Evolutionary conservation across 148 eudicot genomes (phyloP).

Genomic region (Rhododendron williamsianum): DNA sequence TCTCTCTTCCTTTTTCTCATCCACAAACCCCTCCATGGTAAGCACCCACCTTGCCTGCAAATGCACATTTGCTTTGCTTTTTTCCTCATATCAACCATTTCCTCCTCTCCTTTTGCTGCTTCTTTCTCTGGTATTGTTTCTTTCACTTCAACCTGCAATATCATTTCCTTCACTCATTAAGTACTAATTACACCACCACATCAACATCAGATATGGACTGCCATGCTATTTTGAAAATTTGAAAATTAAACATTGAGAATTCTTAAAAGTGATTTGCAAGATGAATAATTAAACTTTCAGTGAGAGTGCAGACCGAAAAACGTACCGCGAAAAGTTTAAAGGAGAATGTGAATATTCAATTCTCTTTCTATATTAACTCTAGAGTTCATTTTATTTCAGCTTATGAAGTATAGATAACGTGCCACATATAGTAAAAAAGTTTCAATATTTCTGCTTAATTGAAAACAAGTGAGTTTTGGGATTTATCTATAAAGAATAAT

Average conservation of each 20-base stretch:
- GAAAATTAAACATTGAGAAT: neutral
- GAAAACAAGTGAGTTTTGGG: neutral
- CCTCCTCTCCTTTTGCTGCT: slow-evolving; percentile 17
- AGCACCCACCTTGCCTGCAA: slow-evolving; percentile 29
- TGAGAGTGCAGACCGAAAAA: neutral
- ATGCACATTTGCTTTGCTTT: slow-evolving; percentile 26
- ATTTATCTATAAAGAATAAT: neutral
- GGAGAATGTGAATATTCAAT: neutral
- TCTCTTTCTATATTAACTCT: neutral
- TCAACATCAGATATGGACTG: neutral
- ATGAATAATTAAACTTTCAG: neutral
- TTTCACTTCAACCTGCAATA: slow-evolving; percentile 48
- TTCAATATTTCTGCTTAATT: too few species aligned
- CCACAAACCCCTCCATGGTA: slow-evolving; percentile 43
- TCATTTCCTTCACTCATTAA: neutral
- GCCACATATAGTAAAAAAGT: neutral
- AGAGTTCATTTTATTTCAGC: neutral
- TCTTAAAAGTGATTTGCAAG: too few species aligned
- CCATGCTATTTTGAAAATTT: neutral
- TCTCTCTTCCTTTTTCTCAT: slow-evolving; percentile 32
- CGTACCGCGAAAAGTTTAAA: neutral
- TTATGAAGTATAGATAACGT: neutral
- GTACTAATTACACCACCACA: neutral
- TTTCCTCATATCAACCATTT: slow-evolving; percentile 15
- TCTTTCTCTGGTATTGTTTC: slow-evolving; percentile 31